Conservation (phyloP, 768 basidiomycete species). For the Xerocomellus chrysenteron region DNA sequence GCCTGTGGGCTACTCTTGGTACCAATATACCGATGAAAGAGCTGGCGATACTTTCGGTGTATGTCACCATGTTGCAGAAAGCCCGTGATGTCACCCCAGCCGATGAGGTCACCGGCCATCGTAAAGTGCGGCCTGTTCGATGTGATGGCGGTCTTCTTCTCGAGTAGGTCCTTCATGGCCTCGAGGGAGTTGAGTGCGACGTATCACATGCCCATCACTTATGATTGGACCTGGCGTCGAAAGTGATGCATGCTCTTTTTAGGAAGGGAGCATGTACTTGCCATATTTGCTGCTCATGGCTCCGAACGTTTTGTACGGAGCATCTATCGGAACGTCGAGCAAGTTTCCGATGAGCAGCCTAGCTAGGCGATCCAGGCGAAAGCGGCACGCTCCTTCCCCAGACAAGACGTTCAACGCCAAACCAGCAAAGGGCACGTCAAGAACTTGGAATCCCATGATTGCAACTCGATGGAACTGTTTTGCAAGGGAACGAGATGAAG, state of each 20-base stretch:
- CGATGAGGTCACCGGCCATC: slow-evolving; percentile 23
- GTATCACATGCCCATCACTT: slow-evolving; percentile 42
- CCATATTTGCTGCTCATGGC: slow-evolving; percentile 44
- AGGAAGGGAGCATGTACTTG: slow-evolving; percentile 19
- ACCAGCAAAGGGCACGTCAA: slow-evolving; percentile 10
- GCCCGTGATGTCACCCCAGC: slow-evolving; percentile 2
- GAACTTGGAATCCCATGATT: not conserved
- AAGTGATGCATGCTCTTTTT: not conserved
- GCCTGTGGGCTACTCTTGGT: not conserved
- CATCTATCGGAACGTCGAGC: slow-evolving; percentile 51
- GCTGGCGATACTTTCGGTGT: slow-evolving; percentile 6
- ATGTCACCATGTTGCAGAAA: slow-evolving; percentile 9
- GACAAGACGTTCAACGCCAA: not conserved
- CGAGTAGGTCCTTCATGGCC: slow-evolving; percentile 19
- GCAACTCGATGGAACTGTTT: not conserved
- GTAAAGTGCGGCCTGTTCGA: slow-evolving; percentile 9
- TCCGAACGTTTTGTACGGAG: slow-evolving; percentile 52
- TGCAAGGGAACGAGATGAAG: too few relatives aligned
- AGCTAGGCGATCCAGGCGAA: slow-evolving; percentile 11
- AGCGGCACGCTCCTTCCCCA: not conserved
- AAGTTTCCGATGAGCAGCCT: slow-evolving; percentile 51
- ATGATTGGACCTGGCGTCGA: not conserved
- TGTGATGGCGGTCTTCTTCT: slow-evolving; percentile 6
- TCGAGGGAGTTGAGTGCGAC: slow-evolving; percentile 48
- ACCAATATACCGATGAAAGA: slow-evolving; percentile 8